Evolutionary conservation across 2,329 filamentous ascomycete species (phyloP).

Genomic region (Pyrenochaeta sp.): DNA sequence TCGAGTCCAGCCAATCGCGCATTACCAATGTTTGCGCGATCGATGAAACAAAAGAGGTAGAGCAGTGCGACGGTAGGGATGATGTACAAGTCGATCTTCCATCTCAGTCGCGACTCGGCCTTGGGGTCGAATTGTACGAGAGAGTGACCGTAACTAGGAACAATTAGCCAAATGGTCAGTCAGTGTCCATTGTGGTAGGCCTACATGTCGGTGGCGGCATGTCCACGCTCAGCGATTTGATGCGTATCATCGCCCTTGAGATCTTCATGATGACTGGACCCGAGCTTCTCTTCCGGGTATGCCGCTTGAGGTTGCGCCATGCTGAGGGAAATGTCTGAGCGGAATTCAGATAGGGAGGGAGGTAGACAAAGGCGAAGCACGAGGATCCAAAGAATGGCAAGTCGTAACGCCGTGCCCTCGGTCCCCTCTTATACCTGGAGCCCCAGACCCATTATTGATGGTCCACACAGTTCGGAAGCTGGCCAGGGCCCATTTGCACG

Average conservation of each 20-base stretch:
- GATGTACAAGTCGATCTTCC: conserved; percentile 71
- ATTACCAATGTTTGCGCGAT: conserved; percentile 79
- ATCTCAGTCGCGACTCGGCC: conserved; percentile 65
- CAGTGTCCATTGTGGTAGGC: conserved; percentile 3
- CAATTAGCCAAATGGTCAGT: conserved; percentile 7
- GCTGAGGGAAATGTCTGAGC: neutral
- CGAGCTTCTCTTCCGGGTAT: conserved; percentile 21
- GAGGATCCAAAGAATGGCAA: conserved; percentile 5
- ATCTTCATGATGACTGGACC: conserved; percentile 35
- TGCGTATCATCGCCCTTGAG: conserved; percentile 34
- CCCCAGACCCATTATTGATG: neutral
- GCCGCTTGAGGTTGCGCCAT: conserved; percentile 15
- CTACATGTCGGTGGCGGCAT: conserved; percentile 42
- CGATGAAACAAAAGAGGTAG: conserved; percentile 78
- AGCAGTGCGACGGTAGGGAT: conserved; percentile 71
- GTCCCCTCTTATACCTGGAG: conserved; percentile 9
- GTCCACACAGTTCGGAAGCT: conserved; percentile 3
- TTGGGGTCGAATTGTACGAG: conserved; percentile 58
- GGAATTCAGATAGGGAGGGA: too few relatives aligned
- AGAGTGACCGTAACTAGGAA: conserved; percentile 40
- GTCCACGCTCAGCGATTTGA: conserved; percentile 35
- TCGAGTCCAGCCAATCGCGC: conserved; percentile 71
- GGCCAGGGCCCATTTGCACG: conserved; percentile 9
- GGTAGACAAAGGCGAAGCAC: neutral
- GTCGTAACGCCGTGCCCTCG: conserved; percentile 11